These are phyloP conservation scores for Xylariaceae sp. DNA, from an alignment of 2,329 filamentous ascomycete genomes.

Conservation along the genomic window DNA sequence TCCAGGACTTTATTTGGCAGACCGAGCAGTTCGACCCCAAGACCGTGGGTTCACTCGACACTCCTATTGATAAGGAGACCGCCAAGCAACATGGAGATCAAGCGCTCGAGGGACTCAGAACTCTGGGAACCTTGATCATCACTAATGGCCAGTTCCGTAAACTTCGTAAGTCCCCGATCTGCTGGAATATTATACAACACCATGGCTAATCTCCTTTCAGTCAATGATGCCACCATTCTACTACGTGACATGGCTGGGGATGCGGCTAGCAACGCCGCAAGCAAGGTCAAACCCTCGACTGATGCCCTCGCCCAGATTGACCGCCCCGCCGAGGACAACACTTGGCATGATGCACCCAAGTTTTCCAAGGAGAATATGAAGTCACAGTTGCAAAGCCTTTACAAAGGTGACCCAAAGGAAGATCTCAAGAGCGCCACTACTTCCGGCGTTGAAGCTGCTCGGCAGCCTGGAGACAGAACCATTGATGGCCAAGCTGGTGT, in stretches of 20 bases:
- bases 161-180: slow-evolving; percentile 62
- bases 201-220: slow-evolving; percentile 33
- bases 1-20: slow-evolving; percentile 98
- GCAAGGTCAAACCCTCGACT: slow-evolving; percentile 74
- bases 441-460: slow-evolving; percentile 48
- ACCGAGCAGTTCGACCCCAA: slow-evolving; percentile 73
- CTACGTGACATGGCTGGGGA: slow-evolving; percentile 91
- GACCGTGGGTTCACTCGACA: slow-evolving; percentile 62
- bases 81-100: slow-evolving; percentile 83
- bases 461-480: slow-evolving; percentile 31
- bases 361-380: slow-evolving; percentile 71
- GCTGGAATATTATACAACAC: background rate
- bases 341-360: slow-evolving; percentile 87
- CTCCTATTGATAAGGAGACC: slow-evolving; percentile 73
- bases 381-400: slow-evolving; percentile 66
- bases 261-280: slow-evolving; percentile 78
- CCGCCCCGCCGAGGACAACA: slow-evolving; percentile 83
- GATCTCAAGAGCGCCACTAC: slow-evolving; percentile 64
- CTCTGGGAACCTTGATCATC: slow-evolving; percentile 84
- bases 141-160: slow-evolving; percentile 97
- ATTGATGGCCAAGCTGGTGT: slow-evolving; percentile 36
- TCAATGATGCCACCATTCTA: slow-evolving; percentile 79
- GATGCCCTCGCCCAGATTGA: slow-evolving; percentile 80
- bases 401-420: slow-evolving; percentile 56
- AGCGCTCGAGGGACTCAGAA: slow-evolving; percentile 82